Conservation (phyloP, 2,329 filamentous ascomycete genomes). For the Cladosporium sp. region DNA sequence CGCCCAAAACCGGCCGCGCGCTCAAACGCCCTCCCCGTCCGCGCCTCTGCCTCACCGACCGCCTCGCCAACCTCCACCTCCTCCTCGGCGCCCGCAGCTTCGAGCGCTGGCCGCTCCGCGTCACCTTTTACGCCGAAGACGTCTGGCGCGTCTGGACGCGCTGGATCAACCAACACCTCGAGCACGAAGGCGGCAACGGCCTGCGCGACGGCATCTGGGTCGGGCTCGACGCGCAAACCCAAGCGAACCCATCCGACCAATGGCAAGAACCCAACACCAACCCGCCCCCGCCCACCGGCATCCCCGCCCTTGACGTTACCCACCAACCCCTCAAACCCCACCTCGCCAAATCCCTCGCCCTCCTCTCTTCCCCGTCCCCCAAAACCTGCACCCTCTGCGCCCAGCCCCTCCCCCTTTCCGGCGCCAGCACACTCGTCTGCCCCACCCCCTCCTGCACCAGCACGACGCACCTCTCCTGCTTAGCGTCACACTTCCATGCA, state of each 20-base stretch:
- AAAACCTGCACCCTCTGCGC: constrained; percentile 42
- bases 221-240: neutral
- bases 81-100: constrained; percentile 77
- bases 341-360: constrained; percentile 40
- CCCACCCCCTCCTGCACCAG: constrained; percentile 42
- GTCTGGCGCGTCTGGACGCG: constrained; percentile 63
- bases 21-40: constrained; percentile 51
- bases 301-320: constrained; percentile 46
- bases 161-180: constrained; percentile 47
- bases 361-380: neutral
- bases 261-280: constrained; percentile 12
- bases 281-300: constrained; percentile 20
- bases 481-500: constrained; percentile 46
- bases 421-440: constrained; percentile 47
- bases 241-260: neutral
- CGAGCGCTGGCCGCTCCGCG: constrained; percentile 68
- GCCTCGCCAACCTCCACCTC: constrained; percentile 74
- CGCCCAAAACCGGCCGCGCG: constrained; percentile 34
- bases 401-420: constrained; percentile 29
- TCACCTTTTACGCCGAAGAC: constrained; percentile 72
- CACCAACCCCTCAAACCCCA: constrained; percentile 46
- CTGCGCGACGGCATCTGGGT: constrained; percentile 36
- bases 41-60: constrained; percentile 55
- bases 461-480: constrained; percentile 50
- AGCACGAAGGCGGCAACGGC: constrained; percentile 18